A percentile compares a stretch with the other conserved stretches of the same genome.
phyloP scores from a whole-genome alignment of 148 eudicot genomes.

The Rheum nobile region DNA sequence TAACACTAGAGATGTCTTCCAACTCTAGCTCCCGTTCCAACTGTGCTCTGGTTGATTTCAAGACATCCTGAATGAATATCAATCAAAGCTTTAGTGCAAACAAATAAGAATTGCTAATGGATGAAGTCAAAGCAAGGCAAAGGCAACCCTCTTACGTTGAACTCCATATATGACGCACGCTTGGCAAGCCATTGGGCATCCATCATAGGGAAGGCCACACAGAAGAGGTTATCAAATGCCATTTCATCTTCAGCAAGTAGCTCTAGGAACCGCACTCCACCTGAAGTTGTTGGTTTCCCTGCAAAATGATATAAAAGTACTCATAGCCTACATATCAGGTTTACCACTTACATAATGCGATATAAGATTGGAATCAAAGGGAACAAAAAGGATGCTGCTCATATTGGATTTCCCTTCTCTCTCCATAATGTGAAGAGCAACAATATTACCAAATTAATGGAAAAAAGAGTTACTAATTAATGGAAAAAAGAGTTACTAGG shows the following conservation, averaged over 20 bases:
- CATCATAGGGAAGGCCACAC: conserved; percentile 66
- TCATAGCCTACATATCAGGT: neutral
- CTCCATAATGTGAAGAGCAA: neutral
- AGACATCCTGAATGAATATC: conserved; percentile 47
- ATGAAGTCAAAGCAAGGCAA: neutral
- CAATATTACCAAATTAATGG: neutral
- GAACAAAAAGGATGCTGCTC: neutral
- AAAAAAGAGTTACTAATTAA: neutral
- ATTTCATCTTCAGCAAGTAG: conserved; percentile 55
- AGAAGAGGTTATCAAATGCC: conserved; percentile 66
- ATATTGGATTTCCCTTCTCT: neutral
- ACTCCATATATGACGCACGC: conserved; percentile 80
- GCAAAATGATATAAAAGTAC: conserved; percentile 19
- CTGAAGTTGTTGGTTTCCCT: conserved; percentile 48
- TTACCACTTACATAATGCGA: neutral
- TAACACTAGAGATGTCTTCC: conserved; percentile 53
- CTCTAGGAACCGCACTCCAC: conserved; percentile 44
- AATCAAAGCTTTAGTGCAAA: neutral
- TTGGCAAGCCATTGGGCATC: conserved; percentile 88
- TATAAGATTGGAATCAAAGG: neutral
- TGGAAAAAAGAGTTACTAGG: neutral
- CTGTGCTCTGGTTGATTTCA: conserved; percentile 78
- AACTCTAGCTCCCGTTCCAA: conserved; percentile 76
- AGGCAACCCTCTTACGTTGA: conserved; percentile 30
- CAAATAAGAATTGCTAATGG: neutral